phyloP scores from a whole-genome alignment of 345 rosid species.

The Populus davidiana region DNA sequence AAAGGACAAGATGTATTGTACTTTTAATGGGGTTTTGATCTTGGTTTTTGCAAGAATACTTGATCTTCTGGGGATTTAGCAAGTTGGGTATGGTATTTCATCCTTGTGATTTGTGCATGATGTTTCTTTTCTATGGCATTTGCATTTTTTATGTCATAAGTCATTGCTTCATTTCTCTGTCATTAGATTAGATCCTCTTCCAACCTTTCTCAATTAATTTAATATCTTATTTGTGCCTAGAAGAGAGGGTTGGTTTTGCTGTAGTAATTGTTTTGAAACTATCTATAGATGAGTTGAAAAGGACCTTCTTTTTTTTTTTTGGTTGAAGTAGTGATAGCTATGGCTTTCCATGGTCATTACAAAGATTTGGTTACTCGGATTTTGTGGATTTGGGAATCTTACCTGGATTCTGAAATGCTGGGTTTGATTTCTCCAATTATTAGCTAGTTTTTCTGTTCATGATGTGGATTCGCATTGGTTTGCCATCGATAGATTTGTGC shows the following conservation, averaged over 20 bases:
- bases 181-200: not conserved
- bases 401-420: not conserved
- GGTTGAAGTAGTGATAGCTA: not conserved
- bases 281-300: conserved; percentile 9
- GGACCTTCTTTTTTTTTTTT: conserved; percentile 27
- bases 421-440: not conserved
- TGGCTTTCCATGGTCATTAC: not conserved
- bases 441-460: not conserved
- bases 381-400: not conserved
- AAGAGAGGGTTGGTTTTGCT: not conserved
- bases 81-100: not conserved
- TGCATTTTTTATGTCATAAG: not conserved
- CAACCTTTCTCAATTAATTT: not conserved
- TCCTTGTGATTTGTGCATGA: not conserved
- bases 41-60: conserved; percentile 6
- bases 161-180: not conserved
- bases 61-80: conserved; percentile 20
- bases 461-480: not conserved
- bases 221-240: not conserved
- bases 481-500: not conserved
- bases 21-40: conserved; percentile 16
- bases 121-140: conserved; percentile 9
- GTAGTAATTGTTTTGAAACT: not conserved
- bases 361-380: conserved; percentile 1
- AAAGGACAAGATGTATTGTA: not conserved